These are phyloP conservation scores for Gastrodia elata DNA, from an alignment of 106 monocot species.

Conservation along the genomic window DNA sequence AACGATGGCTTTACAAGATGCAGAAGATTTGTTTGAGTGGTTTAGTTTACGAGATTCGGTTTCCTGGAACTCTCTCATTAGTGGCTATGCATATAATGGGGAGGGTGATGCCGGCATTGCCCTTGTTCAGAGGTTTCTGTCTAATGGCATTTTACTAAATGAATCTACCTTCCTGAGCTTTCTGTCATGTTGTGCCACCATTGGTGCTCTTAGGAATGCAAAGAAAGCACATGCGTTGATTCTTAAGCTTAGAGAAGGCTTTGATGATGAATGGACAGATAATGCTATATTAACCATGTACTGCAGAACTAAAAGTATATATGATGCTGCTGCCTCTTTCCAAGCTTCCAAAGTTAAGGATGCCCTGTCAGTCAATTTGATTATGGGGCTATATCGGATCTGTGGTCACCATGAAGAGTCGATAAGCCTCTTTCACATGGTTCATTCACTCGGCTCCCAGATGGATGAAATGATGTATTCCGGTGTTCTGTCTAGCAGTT, in stretches of 20 bases:
- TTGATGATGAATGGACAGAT: conserved; percentile 20
- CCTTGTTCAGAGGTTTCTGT: conserved; percentile 25
- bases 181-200: conserved; percentile 30
- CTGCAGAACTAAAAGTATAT: conserved; percentile 22
- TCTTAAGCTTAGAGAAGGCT: conserved; percentile 23
- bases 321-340: conserved; percentile 19
- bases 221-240: conserved; percentile 27
- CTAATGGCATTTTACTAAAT: conserved; percentile 23
- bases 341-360: conserved; percentile 15
- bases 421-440: conserved; percentile 11
- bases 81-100: conserved; percentile 26
- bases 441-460: not conserved
- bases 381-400: conserved; percentile 24
- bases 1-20: conserved; percentile 13
- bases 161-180: conserved; percentile 23
- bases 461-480: conserved; percentile 23
- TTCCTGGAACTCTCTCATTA: conserved; percentile 38
- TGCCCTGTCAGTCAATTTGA: conserved; percentile 25
- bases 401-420: conserved; percentile 16
- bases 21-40: conserved; percentile 22
- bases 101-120: conserved; percentile 25
- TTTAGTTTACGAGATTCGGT: conserved; percentile 19
- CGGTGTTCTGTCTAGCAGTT: conserved; percentile 22
- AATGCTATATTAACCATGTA: conserved; percentile 38
- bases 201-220: conserved; percentile 20